phyloP scores from a whole-genome alignment of 139 green algal genomes.

The Astrephomene gubernaculifera region DNA sequence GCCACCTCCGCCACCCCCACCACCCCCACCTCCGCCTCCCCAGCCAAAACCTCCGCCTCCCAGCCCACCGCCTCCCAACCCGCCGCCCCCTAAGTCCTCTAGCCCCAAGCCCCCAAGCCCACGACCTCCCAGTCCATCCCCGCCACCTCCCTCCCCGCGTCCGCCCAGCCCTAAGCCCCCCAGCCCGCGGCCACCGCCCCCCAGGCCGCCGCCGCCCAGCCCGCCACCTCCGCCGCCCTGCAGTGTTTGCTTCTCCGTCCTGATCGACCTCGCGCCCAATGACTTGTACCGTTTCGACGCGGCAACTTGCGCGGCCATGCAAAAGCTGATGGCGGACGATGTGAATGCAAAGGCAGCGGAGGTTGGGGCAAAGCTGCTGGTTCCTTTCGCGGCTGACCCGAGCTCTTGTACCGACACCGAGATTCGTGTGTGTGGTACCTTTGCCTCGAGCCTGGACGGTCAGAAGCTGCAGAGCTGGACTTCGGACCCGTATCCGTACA shows the following conservation, averaged over 20 bases:
- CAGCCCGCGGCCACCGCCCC: not conserved
- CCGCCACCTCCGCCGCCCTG: not conserved
- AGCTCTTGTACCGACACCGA: not conserved
- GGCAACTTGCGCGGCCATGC: not conserved
- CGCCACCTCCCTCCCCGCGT: not conserved
- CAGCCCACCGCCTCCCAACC: not conserved
- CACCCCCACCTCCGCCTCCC: not conserved
- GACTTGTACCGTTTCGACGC: slow-evolving; percentile 5
- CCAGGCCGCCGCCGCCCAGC: not conserved
- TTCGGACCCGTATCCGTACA: not conserved
- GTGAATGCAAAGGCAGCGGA: not conserved
- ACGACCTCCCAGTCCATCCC: not conserved
- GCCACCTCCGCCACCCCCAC: not conserved
- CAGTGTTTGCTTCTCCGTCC: not conserved
- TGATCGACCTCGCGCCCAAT: not conserved
- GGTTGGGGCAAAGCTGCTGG: not conserved
- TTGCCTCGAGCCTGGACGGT: not conserved
- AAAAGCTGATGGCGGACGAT: not conserved
- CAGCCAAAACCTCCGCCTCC: not conserved
- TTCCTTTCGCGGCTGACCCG: not conserved
- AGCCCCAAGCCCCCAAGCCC: not conserved
- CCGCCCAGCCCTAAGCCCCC: not conserved
- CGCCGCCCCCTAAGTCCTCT: not conserved
- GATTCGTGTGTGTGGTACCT: not conserved
- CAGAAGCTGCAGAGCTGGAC: not conserved